Base-by-base conservation (phyloP, 2,329 filamentous ascomycete species). In the Fusarium anguioides region DNA sequence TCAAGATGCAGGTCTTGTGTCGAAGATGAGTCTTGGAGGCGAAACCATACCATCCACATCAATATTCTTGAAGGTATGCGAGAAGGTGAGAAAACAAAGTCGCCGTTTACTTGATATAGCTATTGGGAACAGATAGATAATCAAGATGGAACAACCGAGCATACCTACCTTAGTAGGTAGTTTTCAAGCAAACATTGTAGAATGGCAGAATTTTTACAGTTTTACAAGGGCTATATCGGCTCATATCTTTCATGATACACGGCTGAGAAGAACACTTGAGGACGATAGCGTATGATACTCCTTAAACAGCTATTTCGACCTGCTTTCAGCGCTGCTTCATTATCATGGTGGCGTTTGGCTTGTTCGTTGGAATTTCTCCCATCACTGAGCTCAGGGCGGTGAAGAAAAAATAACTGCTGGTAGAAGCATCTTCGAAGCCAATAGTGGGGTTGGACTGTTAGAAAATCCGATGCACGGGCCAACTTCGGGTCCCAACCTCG, bases 401-500 rank as follows among this genome's bases (percentile, higher is more conserved):
- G 65, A 65, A 62, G 58, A 52, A 53, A n/a, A 48, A 61, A 47
- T 40, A 66, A 63, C 67, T 68, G 57, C 35, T 65, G 60, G 47
- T 47, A 57, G 54, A 59, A 64, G 61, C 56, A 54, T 47, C 40
- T 39, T 47, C 55, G 58, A 71, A 66, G 55, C 31, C 26, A 37
- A 53, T 53, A 37, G 70, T 72, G 66, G 70, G 47, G 61, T 69
- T 49, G 45, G 60, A 44, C 42, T 49, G 60, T 64, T 49, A 36
- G 49, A 64, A 66, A 68, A 51, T 35, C 37, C 36, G 45, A 20
- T 17, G 72, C 73, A 75, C 72, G 71, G 69, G 41, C 74, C 72
- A 69, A 20, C 20, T 1, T 31, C 35, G 17, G 61, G 49, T 59
- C 60, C 70, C 67, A 61, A 18, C 60, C 53, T 60, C 67, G 37